phyloP scores from a whole-genome alignment of 805 yeast genomes.

The Maudiozyma serrabonitensis region DNA sequence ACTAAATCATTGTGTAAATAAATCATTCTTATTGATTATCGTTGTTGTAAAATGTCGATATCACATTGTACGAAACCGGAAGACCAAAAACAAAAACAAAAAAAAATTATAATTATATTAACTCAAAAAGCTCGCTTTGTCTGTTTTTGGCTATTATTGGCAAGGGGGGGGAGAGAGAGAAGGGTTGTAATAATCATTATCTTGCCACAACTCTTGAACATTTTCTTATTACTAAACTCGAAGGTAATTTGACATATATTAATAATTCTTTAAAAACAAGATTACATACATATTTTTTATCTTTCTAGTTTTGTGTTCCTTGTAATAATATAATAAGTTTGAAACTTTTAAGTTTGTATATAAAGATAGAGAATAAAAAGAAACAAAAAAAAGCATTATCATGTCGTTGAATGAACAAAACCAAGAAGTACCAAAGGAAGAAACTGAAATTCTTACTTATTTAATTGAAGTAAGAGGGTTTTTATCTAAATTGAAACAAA shows the following conservation, averaged over 20 bases:
- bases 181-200: background rate
- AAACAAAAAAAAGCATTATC: background rate
- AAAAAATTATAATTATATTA: background rate
- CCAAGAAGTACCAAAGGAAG: slow-evolving; percentile 29
- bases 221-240: too few species aligned
- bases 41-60: background rate
- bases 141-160: background rate
- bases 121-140: too few species aligned
- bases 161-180: background rate
- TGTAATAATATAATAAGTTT: too few species aligned
- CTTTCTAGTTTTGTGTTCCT: too few species aligned
- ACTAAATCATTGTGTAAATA: background rate
- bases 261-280: too few species aligned
- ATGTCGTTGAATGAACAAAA: background rate
- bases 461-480: slow-evolving; percentile 35
- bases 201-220: background rate
- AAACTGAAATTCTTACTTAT: slow-evolving; percentile 32
- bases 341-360: too few species aligned
- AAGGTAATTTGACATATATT: too few species aligned
- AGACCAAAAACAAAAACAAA: too few species aligned
- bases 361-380: background rate
- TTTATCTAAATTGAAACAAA: slow-evolving; percentile 45
- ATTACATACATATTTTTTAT: too few species aligned
- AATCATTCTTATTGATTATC: too few species aligned
- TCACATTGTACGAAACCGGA: background rate